Conservation (phyloP, 805 yeast species). For the Metschnikowia hibisci region DNA sequence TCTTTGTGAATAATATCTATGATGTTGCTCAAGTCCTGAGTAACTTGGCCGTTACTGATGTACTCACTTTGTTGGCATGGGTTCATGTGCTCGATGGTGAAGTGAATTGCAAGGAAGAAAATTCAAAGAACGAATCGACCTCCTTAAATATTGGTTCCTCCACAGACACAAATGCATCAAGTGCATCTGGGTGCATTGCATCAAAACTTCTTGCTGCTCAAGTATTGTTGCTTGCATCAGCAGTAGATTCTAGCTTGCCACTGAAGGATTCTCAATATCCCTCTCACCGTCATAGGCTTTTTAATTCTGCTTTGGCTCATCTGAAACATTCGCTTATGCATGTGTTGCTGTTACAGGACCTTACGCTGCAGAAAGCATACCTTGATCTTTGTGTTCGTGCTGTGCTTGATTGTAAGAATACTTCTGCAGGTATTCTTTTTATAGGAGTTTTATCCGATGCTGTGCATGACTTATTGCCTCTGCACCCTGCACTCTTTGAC, state of each 20-base stretch:
- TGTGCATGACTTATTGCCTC: conserved; percentile 22
- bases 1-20: conserved; percentile 38
- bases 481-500: conserved; percentile 21
- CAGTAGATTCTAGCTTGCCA: conserved; percentile 21
- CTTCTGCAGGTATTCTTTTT: conserved; percentile 17
- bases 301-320: conserved; percentile 27
- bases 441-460: conserved; percentile 26
- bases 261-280: conserved; percentile 21
- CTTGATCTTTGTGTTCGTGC: conserved; percentile 5
- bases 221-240: conserved; percentile 38
- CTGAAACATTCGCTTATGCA: conserved; percentile 23
- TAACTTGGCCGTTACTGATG: conserved; percentile 50
- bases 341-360: conserved; percentile 5
- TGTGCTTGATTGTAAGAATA: conserved; percentile 2
- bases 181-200: conserved; percentile 20
- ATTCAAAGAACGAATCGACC: neutral
- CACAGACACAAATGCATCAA: neutral
- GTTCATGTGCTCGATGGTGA: conserved; percentile 13
- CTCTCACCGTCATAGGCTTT: conserved; percentile 21
- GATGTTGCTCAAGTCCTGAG: conserved; percentile 24
- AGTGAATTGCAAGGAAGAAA: neutral
- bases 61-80: conserved; percentile 60
- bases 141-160: neutral
- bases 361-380: neutral
- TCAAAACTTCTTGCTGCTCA: conserved; percentile 22